phyloP scores from a whole-genome alignment of 75 land plant genomes.

The Adiantum capillusveneris region DNA sequence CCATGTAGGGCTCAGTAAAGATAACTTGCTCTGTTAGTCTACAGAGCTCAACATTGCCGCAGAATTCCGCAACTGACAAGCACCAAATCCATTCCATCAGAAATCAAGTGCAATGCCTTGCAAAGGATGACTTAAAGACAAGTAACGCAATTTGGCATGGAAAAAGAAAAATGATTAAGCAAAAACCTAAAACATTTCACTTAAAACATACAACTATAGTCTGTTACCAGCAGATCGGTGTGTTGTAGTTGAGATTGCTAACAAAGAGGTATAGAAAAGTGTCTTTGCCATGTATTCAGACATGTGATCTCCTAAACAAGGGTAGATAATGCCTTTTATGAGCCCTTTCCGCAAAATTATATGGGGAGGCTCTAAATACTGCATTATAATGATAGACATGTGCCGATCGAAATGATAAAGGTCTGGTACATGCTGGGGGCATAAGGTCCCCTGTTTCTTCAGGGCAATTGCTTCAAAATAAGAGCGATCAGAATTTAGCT shows the following conservation, averaged over 20 bases:
- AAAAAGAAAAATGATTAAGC: no score
- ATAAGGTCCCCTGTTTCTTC: conserved; percentile 60
- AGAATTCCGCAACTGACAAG: conserved; percentile 78
- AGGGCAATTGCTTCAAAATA: conserved; percentile 78
- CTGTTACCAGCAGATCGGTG: conserved; percentile 59
- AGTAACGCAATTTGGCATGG: no score
- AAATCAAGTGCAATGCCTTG: no score
- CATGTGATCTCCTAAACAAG: conserved; percentile 85
- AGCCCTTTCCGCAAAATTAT: conserved; percentile 88
- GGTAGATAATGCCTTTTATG: conserved; percentile 78
- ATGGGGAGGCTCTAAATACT: conserved; percentile 94
- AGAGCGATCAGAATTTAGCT: conserved; percentile 90
- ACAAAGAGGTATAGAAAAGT: conserved; percentile 76
- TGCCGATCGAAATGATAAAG: conserved; percentile 84
- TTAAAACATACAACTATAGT: no score
- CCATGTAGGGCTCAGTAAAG: conserved; percentile 90
- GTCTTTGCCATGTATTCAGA: conserved; percentile 88
- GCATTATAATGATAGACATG: conserved; percentile 82
- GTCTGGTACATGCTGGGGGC: conserved; percentile 80
- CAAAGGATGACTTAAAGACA: no score
- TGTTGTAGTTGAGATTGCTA: conserved; percentile 57
- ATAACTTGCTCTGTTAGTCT: conserved; percentile 90
- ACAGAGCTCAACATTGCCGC: conserved; percentile 89
- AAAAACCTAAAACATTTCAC: no score
- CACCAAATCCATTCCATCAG: no score